Percentiles rank a stretch among this genome's conserved stretches.
Conservation (phyloP, 345 rosid genomes). For the Dipteronia sinensis region DNA sequence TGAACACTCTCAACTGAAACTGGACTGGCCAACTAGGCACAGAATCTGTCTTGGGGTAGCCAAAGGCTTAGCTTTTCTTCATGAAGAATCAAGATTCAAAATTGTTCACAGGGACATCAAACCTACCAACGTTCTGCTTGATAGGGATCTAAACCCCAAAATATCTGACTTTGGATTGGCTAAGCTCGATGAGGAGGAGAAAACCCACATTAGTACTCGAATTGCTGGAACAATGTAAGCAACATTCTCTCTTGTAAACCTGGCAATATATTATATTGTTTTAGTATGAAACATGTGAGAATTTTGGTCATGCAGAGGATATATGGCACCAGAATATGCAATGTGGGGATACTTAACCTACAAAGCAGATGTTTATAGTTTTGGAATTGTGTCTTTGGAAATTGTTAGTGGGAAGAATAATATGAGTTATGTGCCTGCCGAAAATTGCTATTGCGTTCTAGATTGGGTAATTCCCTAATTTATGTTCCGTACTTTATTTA, state of each 20-base stretch:
- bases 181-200: slow-evolving; percentile 48
- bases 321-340: slow-evolving; percentile 55
- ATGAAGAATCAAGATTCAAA: slow-evolving; percentile 52
- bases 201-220: slow-evolving; percentile 58
- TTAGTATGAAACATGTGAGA: not conserved
- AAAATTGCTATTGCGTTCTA: slow-evolving; percentile 28
- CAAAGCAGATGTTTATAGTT: slow-evolving; percentile 50
- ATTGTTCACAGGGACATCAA: slow-evolving; percentile 71
- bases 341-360: slow-evolving; percentile 41
- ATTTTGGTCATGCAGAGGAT: slow-evolving; percentile 32
- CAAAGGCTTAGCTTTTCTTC: slow-evolving; percentile 60
- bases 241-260: too few relatives aligned
- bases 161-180: slow-evolving; percentile 73
- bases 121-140: slow-evolving; percentile 55
- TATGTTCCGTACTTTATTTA: not conserved
- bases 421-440: slow-evolving; percentile 15
- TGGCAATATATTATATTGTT: not conserved
- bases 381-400: slow-evolving; percentile 42
- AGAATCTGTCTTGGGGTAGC: slow-evolving; percentile 59
- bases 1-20: slow-evolving; percentile 25
- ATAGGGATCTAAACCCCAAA: slow-evolving; percentile 48
- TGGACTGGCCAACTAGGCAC: slow-evolving; percentile 50
- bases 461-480: slow-evolving; percentile 36
- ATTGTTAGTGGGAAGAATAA: slow-evolving; percentile 38
- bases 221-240: slow-evolving; percentile 69